Base-by-base conservation (phyloP, 176 grass and related monocot species). In the Raddia distichophylla region DNA sequence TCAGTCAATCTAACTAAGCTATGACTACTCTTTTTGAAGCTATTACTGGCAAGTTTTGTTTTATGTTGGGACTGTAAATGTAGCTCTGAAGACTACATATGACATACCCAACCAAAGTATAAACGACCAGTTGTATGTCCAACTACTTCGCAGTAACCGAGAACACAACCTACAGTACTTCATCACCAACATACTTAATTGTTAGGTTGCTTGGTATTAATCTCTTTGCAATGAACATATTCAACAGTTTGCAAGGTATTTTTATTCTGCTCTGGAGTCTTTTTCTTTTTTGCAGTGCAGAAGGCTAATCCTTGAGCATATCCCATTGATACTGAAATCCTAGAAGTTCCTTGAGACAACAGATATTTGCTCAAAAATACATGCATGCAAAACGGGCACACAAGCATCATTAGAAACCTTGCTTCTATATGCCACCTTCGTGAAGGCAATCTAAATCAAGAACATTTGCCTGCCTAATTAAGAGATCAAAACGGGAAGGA, bases 231-330 rank as follows among this genome's bases (percentile, higher is more conserved):
- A 27, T 27, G 27, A 27, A 46, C 12, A 10, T 27, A 48, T 83
- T 17, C 43, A 8, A 71, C 64, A 48, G n/a, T 78, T 64, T 59
- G 40, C 50, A 51, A 44, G 15, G 10, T 10, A n/a, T 54, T 35
- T 59, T 6, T 81, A 51, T 62, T 62, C 7, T 77, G 13, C 75
- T 77, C 62, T 33, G 9, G 19, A 64, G 43, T 15, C 2, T 5
- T 37, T 54, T 3, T 87, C n/a, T 64, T 47, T 64, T 32, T 40
- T 78, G 16, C 67, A 97, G 94, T 97, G 94, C 82, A 85, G 90
- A 73, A 77, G 54, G 50, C 22, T 92, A 65, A 82, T 94, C 44
- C 67, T 81, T 18, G 56, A 88, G 64, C 92, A 92, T 59, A 46
- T 54, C 20, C 91, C 94, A 6, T 44, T 90, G 61, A 62, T 90